Percentiles rank a stretch among this genome's conserved stretches.
Evolutionary conservation across 78 protist species (phyloP).

Genomic region (Protostelium mycophagum): DNA sequence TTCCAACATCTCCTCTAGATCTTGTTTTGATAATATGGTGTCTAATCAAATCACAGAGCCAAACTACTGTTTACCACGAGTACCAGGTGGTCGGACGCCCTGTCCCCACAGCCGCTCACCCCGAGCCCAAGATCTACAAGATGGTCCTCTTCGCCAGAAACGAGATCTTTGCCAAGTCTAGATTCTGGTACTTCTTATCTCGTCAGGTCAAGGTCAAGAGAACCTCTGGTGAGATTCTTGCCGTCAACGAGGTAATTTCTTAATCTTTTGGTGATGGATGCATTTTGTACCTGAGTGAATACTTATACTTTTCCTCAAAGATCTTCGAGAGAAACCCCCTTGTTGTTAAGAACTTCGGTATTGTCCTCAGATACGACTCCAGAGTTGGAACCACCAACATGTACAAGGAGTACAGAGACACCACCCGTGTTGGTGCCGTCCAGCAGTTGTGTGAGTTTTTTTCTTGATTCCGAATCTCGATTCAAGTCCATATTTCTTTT

Average conservation of each 20-base stretch:
- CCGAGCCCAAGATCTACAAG: conserved; percentile 88
- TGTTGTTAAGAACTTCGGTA: conserved; percentile 92
- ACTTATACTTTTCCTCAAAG: conserved; percentile 10
- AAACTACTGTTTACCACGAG: conserved; percentile 47
- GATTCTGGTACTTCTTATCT: conserved; percentile 97
- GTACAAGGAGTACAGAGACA: conserved; percentile 96
- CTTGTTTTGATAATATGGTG: neutral
- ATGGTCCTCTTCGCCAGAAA: conserved; percentile 97
- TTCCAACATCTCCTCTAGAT: neutral
- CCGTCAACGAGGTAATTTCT: conserved; percentile 65
- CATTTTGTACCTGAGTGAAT: neutral
- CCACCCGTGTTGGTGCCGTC: conserved; percentile 80
- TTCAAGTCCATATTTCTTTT: neutral
- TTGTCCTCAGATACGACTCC: conserved; percentile 95
- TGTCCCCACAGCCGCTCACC: conserved; percentile 70
- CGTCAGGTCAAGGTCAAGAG: conserved; percentile 89
- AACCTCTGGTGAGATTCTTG: conserved; percentile 92
- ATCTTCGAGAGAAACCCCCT: conserved; percentile 80
- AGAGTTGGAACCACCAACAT: conserved; percentile 96
- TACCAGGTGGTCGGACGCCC: conserved; percentile 88
- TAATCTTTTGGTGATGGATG: neutral
- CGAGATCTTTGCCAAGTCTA: conserved; percentile 88
- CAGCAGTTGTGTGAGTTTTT: conserved; percentile 33
- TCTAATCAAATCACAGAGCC: neutral
- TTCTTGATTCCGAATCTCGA: neutral